Evolutionary conservation across 371 early-diverging fungal genomes (phyloP), one percentile per base, ranked within the genome.

Genomic region (Lichtheimia corymbifera): DNA sequence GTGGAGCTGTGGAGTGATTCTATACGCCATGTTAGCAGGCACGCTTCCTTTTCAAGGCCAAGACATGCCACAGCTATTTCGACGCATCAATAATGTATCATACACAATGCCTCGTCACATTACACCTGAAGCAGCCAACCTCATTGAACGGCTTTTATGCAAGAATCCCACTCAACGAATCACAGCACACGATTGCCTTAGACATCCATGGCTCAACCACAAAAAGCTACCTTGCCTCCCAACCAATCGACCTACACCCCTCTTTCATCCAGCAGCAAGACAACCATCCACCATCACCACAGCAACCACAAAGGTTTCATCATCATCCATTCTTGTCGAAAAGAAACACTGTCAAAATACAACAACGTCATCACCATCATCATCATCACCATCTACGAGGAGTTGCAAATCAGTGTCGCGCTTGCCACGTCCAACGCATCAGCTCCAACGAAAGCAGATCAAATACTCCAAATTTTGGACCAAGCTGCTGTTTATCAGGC

Each of bases 11-110:
- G 97, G 96, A 11, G 91, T 91, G 2, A 84, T 91, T 45, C 69
- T 91, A 11, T 93, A 83, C 60, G 89, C 88, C 24, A 86, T 91
- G 79, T 70, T 91, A 43, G 79, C 84, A 52, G 93, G 93, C 0
- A 78, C 85, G 47, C 80, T 96, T 61, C 95, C 95, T 5, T 88
- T 94, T 67, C 90, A 92, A 63, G 92, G 91, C 27, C 83, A 87
- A 42, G 87, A 90, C 50, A 84, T 91, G 76, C 89, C 89, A 22
- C 81, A 83, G 24, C 74, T 93, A 5, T 93, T 74, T 70, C 74
- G 82, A 20, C 85, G 86, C 59, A 91, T 92, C 55, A 83, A 87
- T 41, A 64, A 70, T 4, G 90, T 84, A 6, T 68, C 71, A 27
- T 91, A 84, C 58, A 63, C 67, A 11, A 74, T 80, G 28, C 87